A percentile compares a stretch with the other conserved stretches of the same genome.
phyloP scores from a whole-genome alignment of 306 rosid species.

The Pyrus communis region DNA sequence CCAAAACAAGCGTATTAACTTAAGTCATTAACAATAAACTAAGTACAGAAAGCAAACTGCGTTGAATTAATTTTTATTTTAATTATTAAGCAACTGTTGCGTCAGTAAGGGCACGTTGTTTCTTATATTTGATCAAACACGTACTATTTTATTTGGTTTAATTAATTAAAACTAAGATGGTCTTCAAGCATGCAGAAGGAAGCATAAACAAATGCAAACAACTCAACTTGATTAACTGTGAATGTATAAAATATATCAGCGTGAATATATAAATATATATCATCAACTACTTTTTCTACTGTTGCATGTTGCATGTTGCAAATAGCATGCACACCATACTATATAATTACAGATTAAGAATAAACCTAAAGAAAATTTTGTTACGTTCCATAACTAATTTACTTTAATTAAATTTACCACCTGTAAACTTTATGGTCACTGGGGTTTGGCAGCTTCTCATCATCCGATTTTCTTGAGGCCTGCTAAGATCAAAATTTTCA shows the following conservation, averaged over 20 bases:
- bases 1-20: background rate
- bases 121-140: too few species aligned
- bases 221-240: background rate
- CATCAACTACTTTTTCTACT: background rate
- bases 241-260: too few species aligned
- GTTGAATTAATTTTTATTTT: background rate
- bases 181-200: background rate
- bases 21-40: background rate
- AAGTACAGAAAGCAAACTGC: background rate
- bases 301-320: too few species aligned
- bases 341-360: too few species aligned
- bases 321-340: too few species aligned
- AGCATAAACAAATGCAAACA: background rate
- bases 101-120: background rate
- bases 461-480: conserved; percentile 22
- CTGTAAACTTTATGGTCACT: background rate
- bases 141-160: too few species aligned
- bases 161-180: background rate
- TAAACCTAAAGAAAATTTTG: background rate
- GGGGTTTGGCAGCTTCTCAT: conserved; percentile 16
- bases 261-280: too few species aligned
- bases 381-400: background rate
- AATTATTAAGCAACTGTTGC: background rate
- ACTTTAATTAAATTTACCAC: too few species aligned
- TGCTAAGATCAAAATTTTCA: background rate